Evolutionary conservation across 208 protist genomes (phyloP).

Genomic region (Crithidia brevicula): DNA sequence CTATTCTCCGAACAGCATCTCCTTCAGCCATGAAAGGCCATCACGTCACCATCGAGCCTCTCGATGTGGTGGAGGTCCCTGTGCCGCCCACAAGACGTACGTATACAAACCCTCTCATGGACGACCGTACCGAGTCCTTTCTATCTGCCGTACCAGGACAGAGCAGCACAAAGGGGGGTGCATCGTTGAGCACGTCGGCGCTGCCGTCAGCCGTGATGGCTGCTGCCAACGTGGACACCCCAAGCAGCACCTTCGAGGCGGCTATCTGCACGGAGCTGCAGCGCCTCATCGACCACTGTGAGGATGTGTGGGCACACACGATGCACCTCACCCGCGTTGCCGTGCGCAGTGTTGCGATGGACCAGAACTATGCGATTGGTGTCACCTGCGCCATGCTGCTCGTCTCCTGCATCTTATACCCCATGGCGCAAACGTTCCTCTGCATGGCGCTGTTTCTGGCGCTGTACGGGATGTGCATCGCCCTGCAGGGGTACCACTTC

Average conservation of each 20-base stretch:
- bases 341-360: slow-evolving; percentile 50
- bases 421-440: slow-evolving; percentile 47
- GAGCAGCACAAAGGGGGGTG: background rate
- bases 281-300: slow-evolving; percentile 49
- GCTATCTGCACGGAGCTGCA: slow-evolving; percentile 62
- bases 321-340: slow-evolving; percentile 49
- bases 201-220: slow-evolving; percentile 4
- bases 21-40: slow-evolving; percentile 20
- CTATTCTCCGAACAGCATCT: slow-evolving; percentile 1
- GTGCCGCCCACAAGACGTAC: background rate
- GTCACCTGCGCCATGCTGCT: slow-evolving; percentile 76
- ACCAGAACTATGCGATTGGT: slow-evolving; percentile 62
- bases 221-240: slow-evolving; percentile 36
- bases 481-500: slow-evolving; percentile 73
- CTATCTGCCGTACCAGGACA: background rate
- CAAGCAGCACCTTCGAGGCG: slow-evolving; percentile 74
- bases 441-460: slow-evolving; percentile 69
- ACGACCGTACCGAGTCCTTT: background rate
- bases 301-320: slow-evolving; percentile 39
- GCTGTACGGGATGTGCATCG: slow-evolving; percentile 61
- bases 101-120: no score
- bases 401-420: slow-evolving; percentile 60
- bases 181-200: background rate
- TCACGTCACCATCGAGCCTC: slow-evolving; percentile 18
- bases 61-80: background rate